These are phyloP conservation scores for Cutaneotrichosporon cyanovorans DNA, from an alignment of 1,284 basidiomycete species.

Conservation along the genomic window DNA sequence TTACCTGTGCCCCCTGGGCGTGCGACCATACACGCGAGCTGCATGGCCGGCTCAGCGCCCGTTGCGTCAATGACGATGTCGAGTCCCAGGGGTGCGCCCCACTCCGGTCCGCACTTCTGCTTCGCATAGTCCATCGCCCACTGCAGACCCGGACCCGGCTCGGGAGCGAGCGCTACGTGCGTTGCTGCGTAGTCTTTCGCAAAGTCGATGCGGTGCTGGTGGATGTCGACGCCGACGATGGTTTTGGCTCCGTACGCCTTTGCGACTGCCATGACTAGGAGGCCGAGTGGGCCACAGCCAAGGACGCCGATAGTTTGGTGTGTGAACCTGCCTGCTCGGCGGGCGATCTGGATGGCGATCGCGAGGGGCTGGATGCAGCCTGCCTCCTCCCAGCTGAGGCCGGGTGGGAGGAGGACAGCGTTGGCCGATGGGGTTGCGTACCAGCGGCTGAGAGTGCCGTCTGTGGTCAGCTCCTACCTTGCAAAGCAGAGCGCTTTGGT, in stretches of 20 bases:
- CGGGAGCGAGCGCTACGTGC: constrained; percentile 1
- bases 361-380: constrained; percentile 57
- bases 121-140: constrained; percentile 2
- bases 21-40: constrained; percentile 50
- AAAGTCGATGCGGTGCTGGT: constrained; percentile 63
- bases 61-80: constrained; percentile 55
- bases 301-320: constrained; percentile 68
- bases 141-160: neutral
- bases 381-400: constrained; percentile 18
- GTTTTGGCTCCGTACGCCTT: constrained; percentile 72
- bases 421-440: constrained; percentile 11
- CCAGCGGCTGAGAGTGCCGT: constrained; percentile 25
- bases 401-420: constrained; percentile 13
- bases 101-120: constrained; percentile 23
- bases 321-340: constrained; percentile 15
- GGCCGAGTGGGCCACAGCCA: constrained; percentile 81
- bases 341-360: constrained; percentile 64
- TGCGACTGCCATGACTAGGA: constrained; percentile 83
- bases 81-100: constrained; percentile 47
- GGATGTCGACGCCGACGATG: constrained; percentile 61
- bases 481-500: neutral
- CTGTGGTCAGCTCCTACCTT: constrained; percentile 1
- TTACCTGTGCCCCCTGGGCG: constrained; percentile 52
- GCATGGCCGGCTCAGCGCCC: constrained; percentile 56
- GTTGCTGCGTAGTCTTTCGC: constrained; percentile 69